phyloP scores from a whole-genome alignment of 1,139 yeast genomes.

The Yamadazyma conglobata region DNA sequence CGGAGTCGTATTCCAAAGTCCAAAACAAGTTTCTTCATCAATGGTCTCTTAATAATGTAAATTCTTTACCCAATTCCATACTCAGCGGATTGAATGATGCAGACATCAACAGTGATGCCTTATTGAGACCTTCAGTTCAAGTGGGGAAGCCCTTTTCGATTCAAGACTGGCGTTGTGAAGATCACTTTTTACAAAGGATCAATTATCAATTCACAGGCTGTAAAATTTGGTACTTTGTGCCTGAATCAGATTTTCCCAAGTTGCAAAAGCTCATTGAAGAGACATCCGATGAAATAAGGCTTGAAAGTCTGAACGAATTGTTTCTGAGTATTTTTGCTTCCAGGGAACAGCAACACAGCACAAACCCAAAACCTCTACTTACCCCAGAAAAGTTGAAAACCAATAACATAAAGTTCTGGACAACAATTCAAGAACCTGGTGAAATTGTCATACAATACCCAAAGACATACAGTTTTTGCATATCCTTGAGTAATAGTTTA shows the following conservation, averaged over 20 bases:
- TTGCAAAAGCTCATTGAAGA: constrained; percentile 42
- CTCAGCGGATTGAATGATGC: constrained; percentile 32
- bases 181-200: constrained; percentile 64
- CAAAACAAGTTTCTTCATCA: no score
- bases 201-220: constrained; percentile 73
- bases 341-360: neutral
- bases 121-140: constrained; percentile 29
- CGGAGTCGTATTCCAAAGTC: no score
- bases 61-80: constrained; percentile 54
- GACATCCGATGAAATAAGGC: neutral
- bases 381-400: constrained; percentile 47
- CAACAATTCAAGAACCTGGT: constrained; percentile 55
- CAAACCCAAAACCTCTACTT: constrained; percentile 28
- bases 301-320: neutral
- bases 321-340: constrained; percentile 1
- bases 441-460: constrained; percentile 60
- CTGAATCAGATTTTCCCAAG: constrained; percentile 61
- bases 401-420: constrained; percentile 45
- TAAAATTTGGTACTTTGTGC: constrained; percentile 77
- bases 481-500: constrained; percentile 54
- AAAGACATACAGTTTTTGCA: constrained; percentile 43
- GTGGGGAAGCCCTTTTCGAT: constrained; percentile 68
- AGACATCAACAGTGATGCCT: constrained; percentile 41
- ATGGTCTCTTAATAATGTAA: constrained; percentile 72
- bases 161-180: constrained; percentile 74